Evolutionary conservation across 164 flowering plant genomes (phyloP).

Genomic region (Umbellularia californica): DNA sequence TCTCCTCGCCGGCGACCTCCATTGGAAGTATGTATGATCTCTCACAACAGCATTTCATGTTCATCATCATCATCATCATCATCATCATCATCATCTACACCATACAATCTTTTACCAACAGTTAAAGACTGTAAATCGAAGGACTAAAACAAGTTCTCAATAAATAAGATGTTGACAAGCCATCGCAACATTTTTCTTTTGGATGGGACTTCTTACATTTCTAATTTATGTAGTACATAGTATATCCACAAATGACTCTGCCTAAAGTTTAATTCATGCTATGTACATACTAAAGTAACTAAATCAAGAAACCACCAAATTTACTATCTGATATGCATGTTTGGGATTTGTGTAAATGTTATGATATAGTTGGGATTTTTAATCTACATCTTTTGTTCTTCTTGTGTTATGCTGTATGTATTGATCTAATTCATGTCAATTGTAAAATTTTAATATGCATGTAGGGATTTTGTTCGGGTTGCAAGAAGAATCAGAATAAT

Average conservation of each 20-base stretch:
- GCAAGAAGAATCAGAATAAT: constrained; percentile 73
- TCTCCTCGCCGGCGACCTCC: constrained; percentile 80
- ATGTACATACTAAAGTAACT: background rate
- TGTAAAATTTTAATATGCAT: background rate
- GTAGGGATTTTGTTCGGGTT: constrained; percentile 78
- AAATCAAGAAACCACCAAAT: background rate
- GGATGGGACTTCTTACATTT: no score
- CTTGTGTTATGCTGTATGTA: background rate
- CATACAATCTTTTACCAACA: background rate
- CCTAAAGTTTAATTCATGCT: no score
- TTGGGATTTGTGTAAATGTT: background rate
- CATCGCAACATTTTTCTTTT: background rate
- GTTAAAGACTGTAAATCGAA: background rate
- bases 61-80: background rate
- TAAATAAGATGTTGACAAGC: no score
- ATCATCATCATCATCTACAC: background rate
- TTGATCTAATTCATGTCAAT: background rate
- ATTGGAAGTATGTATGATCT: constrained; percentile 58
- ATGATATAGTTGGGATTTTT: background rate
- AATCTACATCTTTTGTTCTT: background rate
- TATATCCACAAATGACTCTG: no score
- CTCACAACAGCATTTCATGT: background rate
- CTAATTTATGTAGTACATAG: no score
- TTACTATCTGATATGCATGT: background rate
- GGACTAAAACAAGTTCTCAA: no score